Evolutionary conservation across 345 rosid genomes (phyloP).

Genomic region (Bruguiera gymnorhiza): DNA sequence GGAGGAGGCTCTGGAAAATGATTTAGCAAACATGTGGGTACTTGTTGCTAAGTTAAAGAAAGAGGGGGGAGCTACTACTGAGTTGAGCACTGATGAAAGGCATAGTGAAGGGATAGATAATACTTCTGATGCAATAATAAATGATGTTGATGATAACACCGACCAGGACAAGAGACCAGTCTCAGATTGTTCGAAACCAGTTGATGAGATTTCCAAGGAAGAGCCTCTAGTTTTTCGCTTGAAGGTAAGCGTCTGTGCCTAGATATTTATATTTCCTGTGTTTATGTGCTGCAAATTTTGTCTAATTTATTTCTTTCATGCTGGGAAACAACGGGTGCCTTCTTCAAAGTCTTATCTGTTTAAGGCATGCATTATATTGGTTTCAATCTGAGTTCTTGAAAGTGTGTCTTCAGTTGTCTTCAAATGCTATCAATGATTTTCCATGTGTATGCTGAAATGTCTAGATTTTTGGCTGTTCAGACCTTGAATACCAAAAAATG

Average conservation of each 20-base stretch:
- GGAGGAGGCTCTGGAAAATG: conserved; percentile 93
- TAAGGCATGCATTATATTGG: not conserved
- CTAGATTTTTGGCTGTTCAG: not conserved
- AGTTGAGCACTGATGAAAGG: conserved; percentile 45
- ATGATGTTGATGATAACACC: conserved; percentile 35
- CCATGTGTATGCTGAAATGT: not conserved
- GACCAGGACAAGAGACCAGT: conserved; percentile 55
- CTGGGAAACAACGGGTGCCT: too few species aligned
- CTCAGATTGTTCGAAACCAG: conserved; percentile 41
- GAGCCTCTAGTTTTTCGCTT: conserved; percentile 89
- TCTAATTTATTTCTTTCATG: not conserved
- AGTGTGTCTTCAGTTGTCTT: not conserved
- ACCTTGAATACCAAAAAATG: not conserved
- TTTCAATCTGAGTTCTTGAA: not conserved
- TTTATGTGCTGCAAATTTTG: not conserved
- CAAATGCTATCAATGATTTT: not conserved
- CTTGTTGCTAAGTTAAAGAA: conserved; percentile 98
- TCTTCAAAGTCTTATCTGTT: not conserved
- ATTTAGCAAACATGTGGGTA: conserved; percentile 98
- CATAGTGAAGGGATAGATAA: conserved; percentile 28
- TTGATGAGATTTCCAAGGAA: conserved; percentile 62
- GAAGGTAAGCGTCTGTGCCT: conserved; percentile 47
- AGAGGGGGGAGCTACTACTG: conserved; percentile 54
- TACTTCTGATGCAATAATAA: conserved; percentile 33
- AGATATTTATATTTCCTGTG: not conserved